These are phyloP conservation scores for Ophiostoma piceae DNA, from an alignment of 2,329 filamentous ascomycete genomes.

Conservation along the genomic window DNA sequence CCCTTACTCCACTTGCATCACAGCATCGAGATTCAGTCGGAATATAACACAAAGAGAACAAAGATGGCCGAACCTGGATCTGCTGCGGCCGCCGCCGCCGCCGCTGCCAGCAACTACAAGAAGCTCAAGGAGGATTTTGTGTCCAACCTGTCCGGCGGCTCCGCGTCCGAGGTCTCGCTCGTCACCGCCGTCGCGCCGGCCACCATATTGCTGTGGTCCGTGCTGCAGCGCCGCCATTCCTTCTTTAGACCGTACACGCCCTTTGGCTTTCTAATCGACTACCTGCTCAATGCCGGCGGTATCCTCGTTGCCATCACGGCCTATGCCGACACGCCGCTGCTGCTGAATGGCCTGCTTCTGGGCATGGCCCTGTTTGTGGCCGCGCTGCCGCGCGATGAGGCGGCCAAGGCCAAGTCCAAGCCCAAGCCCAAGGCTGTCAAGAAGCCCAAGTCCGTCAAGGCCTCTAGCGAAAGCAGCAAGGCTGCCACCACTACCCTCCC, in stretches of 20 bases:
- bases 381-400: slow-evolving; percentile 39
- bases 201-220: slow-evolving; percentile 80
- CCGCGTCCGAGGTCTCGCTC: slow-evolving; percentile 77
- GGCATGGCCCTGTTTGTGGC: slow-evolving; percentile 64
- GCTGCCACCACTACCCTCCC: slow-evolving; percentile 57
- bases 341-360: slow-evolving; percentile 69
- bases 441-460: slow-evolving; percentile 41
- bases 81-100: slow-evolving; percentile 21
- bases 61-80: slow-evolving; percentile 20
- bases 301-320: slow-evolving; percentile 81
- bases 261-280: slow-evolving; percentile 69
- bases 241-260: slow-evolving; percentile 75
- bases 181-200: slow-evolving; percentile 79
- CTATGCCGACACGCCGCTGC: slow-evolving; percentile 68
- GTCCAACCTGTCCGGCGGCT: slow-evolving; percentile 79
- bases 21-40: background rate
- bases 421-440: slow-evolving; percentile 31
- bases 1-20: background rate
- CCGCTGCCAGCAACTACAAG: slow-evolving; percentile 64
- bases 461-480: background rate
- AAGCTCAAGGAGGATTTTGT: slow-evolving; percentile 92
- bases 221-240: slow-evolving; percentile 73
- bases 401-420: background rate
- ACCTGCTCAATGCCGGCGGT: slow-evolving; percentile 76
- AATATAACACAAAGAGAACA: background rate